phyloP scores from a whole-genome alignment of 2,329 filamentous ascomycete species.

The Trichoderma citrinoviride region DNA sequence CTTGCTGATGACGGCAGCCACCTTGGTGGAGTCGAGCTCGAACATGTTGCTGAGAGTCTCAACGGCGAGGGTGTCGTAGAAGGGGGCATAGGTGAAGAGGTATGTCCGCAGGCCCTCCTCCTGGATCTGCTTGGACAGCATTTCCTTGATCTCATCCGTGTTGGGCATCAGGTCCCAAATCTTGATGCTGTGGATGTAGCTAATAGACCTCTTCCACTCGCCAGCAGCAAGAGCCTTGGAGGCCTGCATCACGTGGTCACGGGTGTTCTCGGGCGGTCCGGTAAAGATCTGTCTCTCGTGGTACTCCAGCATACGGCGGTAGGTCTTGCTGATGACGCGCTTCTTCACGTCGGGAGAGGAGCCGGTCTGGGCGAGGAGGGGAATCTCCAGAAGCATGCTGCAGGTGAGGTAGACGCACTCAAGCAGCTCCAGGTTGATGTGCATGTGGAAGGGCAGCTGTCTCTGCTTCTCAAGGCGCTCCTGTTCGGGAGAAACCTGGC shows the following conservation, averaged over 20 bases:
- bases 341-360: conserved; percentile 97
- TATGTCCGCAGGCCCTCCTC: conserved; percentile 97
- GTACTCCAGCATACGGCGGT: conserved; percentile 98
- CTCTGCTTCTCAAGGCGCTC: conserved; percentile 96
- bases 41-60: conserved; percentile 89
- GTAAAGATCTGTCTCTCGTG: conserved; percentile 99
- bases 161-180: conserved; percentile 98
- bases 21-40: conserved; percentile 86
- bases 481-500: conserved; percentile 93
- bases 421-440: conserved; percentile 97
- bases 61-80: conserved; percentile 94
- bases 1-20: conserved; percentile 92
- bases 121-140: conserved; percentile 98
- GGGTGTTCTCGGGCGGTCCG: conserved; percentile 95
- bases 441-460: conserved; percentile 99
- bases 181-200: conserved; percentile 96
- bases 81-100: conserved; percentile 98
- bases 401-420: conserved; percentile 98
- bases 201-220: conserved; percentile 96
- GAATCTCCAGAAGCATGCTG: conserved; percentile 98
- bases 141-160: conserved; percentile 87
- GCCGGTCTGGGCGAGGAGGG: conserved; percentile 91
- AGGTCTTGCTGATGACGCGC: conserved; percentile 98
- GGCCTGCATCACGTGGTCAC: conserved; percentile 98
- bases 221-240: conserved; percentile 95